A percentile compares a stretch with the other conserved stretches of the same genome.
Conservation (phyloP, 345 rosid genomes). For the Brassica juncea region DNA sequence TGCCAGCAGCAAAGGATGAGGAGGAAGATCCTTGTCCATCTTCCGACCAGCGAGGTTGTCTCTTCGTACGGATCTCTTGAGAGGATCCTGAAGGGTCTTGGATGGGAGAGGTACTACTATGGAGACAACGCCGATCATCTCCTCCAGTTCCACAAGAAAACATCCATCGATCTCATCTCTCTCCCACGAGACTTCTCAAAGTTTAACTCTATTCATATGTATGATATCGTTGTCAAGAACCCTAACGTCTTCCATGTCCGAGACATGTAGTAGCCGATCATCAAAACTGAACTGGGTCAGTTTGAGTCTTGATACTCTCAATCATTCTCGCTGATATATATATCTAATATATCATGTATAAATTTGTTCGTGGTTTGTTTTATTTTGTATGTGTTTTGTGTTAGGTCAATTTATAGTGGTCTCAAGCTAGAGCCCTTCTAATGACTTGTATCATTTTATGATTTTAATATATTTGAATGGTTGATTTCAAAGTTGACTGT, state of each 20-base stretch:
- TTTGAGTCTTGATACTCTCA: slow-evolving; percentile 2
- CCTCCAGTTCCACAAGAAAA: slow-evolving; percentile 73
- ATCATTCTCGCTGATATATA: slow-evolving; percentile 4
- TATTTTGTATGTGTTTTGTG: slow-evolving; percentile 15
- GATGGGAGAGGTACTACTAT: slow-evolving; percentile 91
- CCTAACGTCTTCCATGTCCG: slow-evolving; percentile 82
- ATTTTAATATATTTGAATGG: slow-evolving; percentile 15
- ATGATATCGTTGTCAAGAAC: slow-evolving; percentile 82
- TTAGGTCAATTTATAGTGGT: slow-evolving; percentile 28
- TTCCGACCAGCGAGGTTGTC: slow-evolving; percentile 65
- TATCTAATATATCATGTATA: slow-evolving; percentile 20
- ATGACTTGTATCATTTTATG: slow-evolving; percentile 20
- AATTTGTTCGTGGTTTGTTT: slow-evolving; percentile 6
- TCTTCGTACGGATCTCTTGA: slow-evolving; percentile 67
- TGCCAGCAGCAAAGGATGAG: slow-evolving; percentile 40
- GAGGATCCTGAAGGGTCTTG: slow-evolving; percentile 60
- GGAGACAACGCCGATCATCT: slow-evolving; percentile 60
- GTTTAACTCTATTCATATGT: slow-evolving; percentile 86
- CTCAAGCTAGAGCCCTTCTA: slow-evolving; percentile 27
- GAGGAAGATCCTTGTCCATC: slow-evolving; percentile 66
- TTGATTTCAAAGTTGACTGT: slow-evolving; percentile 6
- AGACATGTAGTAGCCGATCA: slow-evolving; percentile 45
- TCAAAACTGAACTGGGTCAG: not conserved
- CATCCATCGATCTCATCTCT: slow-evolving; percentile 87
- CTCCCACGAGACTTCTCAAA: slow-evolving; percentile 82